Percentiles rank a stretch among this genome's conserved stretches.
These are phyloP conservation scores for Amorphotheca resinae DNA, from an alignment of 495 filamentous ascomycete species.

Conservation along the genomic window DNA sequence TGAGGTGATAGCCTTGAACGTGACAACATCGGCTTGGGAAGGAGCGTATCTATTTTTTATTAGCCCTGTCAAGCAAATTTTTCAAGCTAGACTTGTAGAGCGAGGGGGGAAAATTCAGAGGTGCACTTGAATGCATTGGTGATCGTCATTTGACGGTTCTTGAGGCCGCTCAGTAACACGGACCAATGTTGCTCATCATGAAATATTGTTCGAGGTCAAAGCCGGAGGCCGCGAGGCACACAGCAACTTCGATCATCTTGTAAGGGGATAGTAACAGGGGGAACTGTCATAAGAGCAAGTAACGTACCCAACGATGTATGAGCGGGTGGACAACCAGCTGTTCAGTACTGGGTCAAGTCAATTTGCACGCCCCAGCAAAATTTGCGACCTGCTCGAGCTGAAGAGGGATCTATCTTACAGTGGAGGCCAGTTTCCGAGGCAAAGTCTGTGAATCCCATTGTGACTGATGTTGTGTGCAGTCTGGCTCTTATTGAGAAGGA, in stretches of 20 bases:
- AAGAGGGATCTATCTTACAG: constrained; percentile 40
- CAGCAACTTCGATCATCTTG: background rate
- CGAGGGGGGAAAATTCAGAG: constrained; percentile 51
- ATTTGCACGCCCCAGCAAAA: constrained; percentile 24
- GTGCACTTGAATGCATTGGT: constrained; percentile 60
- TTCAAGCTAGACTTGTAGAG: constrained; percentile 8
- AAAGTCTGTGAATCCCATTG: constrained; percentile 89
- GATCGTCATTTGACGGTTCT: constrained; percentile 87
- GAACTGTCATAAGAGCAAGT: constrained; percentile 22
- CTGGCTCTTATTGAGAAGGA: constrained; percentile 1
- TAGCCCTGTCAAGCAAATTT: constrained; percentile 17
- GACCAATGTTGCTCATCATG: constrained; percentile 93
- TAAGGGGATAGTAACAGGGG: constrained; percentile 5
- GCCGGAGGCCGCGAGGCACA: constrained; percentile 2
- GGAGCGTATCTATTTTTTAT: constrained; percentile 52
- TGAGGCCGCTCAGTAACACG: constrained; percentile 99
- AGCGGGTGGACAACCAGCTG: constrained; percentile 78
- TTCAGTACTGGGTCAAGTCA: constrained; percentile 61
- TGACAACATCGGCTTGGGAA: constrained; percentile 90
- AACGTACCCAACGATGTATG: constrained; percentile 85
- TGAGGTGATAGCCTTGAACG: constrained; percentile 75
- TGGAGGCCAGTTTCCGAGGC: constrained; percentile 74
- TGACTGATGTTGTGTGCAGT: constrained; percentile 5
- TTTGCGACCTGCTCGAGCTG: constrained; percentile 10
- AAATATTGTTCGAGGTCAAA: constrained; percentile 18